phyloP scores from a whole-genome alignment of 176 grass and related monocot species.

The Musa beccarii region DNA sequence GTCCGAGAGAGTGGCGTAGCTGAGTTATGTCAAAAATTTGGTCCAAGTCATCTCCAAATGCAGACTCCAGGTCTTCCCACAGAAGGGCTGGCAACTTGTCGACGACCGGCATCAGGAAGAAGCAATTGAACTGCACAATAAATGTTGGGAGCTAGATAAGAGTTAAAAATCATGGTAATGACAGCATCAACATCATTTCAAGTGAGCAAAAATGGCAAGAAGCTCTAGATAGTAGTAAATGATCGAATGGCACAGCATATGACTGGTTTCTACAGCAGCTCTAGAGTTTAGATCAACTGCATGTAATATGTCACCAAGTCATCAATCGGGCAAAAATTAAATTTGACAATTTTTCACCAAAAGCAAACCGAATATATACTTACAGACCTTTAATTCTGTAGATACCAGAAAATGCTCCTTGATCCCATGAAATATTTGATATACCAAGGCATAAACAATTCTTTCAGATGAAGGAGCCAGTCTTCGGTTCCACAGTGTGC shows the following conservation, averaged over 20 bases:
- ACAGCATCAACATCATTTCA: not conserved
- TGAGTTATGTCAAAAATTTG: slow-evolving; percentile 67
- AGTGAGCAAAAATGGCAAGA: not conserved
- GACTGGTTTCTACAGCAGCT: too few species aligned
- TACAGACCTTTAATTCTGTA: slow-evolving; percentile 76
- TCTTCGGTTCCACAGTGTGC: slow-evolving; percentile 76
- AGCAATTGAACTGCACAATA: slow-evolving; percentile 86
- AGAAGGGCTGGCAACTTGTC: slow-evolving; percentile 83
- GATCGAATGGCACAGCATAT: too few species aligned
- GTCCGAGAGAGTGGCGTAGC: slow-evolving; percentile 43
- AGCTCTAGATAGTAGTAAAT: too few species aligned
- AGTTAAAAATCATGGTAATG: not conserved
- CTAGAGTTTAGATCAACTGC: not conserved
- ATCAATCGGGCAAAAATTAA: not conserved
- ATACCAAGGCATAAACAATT: slow-evolving; percentile 75
- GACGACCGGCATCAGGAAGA: slow-evolving; percentile 86
- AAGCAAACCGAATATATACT: not conserved
- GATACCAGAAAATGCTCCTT: slow-evolving; percentile 92
- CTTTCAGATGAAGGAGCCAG: slow-evolving; percentile 76
- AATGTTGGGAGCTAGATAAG: too few species aligned
- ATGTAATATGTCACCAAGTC: not conserved
- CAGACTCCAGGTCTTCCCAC: slow-evolving; percentile 74
- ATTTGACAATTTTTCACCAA: not conserved
- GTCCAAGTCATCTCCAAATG: slow-evolving; percentile 64
- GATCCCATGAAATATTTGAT: slow-evolving; percentile 94